Percentiles rank a stretch among this genome's conserved stretches.
These are phyloP conservation scores for Diaporthe velutina DNA, from an alignment of 2,329 filamentous ascomycete genomes.

Conservation along the genomic window DNA sequence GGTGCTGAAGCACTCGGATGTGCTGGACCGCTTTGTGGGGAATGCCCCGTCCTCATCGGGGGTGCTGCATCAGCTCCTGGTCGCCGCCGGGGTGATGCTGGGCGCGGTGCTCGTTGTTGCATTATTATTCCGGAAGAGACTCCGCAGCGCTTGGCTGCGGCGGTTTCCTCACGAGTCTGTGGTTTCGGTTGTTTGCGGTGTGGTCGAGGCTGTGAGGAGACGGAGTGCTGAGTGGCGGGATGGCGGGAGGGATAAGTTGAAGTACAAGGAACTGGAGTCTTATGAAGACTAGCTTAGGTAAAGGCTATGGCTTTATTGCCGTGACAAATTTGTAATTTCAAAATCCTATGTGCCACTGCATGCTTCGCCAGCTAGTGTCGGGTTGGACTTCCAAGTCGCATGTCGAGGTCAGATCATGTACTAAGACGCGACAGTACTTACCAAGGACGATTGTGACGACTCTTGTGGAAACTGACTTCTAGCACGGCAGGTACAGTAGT, in stretches of 20 bases:
- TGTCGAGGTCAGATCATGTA: too few species aligned
- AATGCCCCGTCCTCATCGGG: conserved; percentile 30
- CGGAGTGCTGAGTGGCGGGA: neutral
- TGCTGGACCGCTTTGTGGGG: conserved; percentile 38
- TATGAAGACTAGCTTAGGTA: conserved; percentile 16
- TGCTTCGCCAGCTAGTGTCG: too few species aligned
- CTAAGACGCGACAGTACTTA: too few species aligned
- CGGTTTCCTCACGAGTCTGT: conserved; percentile 1
- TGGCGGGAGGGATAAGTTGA: neutral
- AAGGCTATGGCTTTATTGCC: too few species aligned
- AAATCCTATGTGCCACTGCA: too few species aligned
- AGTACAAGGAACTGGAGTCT: conserved; percentile 27
- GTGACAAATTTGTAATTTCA: too few species aligned
- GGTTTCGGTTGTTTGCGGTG: neutral
- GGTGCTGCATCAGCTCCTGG: neutral
- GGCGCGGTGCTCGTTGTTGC: neutral
- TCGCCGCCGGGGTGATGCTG: neutral
- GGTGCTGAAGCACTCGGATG: conserved; percentile 37
- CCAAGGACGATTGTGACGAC: too few species aligned
- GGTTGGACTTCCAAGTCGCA: too few species aligned
- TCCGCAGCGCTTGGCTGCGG: neutral
- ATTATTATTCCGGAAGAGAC: neutral
- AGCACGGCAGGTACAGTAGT: too few species aligned
- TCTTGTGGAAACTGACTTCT: too few species aligned
- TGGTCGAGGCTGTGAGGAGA: conserved; percentile 21